A percentile compares a stretch with the other conserved stretches of the same genome.
Conservation (phyloP, 2,329 filamentous ascomycete species). For the Calonectria naviculata region DNA sequence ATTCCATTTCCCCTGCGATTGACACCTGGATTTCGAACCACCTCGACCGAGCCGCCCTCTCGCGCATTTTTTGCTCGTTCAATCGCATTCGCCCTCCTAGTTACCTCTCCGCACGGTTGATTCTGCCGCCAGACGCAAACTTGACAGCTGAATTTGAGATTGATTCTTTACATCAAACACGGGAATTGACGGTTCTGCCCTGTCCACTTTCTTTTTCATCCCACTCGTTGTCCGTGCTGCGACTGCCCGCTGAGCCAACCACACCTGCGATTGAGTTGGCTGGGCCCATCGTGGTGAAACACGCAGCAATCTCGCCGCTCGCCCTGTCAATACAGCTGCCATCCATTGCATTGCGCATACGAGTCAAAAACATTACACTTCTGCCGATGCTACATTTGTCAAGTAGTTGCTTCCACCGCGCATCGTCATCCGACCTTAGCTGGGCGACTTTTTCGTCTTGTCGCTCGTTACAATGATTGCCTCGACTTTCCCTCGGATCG, state of each 20-base stretch:
- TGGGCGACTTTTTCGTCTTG: conserved; percentile 28
- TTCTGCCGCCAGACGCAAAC: neutral
- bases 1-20: conserved; percentile 27
- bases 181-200: neutral
- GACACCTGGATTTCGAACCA: conserved; percentile 5
- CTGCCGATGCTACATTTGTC: neutral
- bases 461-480: conserved; percentile 34
- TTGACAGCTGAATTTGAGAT: conserved; percentile 16
- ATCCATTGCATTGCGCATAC: neutral
- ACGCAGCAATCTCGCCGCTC: conserved; percentile 32
- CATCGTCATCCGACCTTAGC: neutral
- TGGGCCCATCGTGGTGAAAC: conserved; percentile 41
- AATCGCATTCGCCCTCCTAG: conserved; percentile 9
- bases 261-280: conserved; percentile 19
- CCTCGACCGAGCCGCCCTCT: neutral
- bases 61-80: conserved; percentile 26
- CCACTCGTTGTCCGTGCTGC: conserved; percentile 16
- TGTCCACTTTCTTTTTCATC: conserved; percentile 10
- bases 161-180: conserved; percentile 21
- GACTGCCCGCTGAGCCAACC: conserved; percentile 20
- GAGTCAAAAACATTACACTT: conserved; percentile 6
- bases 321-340: conserved; percentile 22
- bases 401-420: neutral
- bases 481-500: conserved; percentile 10
- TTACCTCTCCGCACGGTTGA: neutral